Conservation (phyloP, 306 rosid species). For the Rosa rugosa region DNA sequence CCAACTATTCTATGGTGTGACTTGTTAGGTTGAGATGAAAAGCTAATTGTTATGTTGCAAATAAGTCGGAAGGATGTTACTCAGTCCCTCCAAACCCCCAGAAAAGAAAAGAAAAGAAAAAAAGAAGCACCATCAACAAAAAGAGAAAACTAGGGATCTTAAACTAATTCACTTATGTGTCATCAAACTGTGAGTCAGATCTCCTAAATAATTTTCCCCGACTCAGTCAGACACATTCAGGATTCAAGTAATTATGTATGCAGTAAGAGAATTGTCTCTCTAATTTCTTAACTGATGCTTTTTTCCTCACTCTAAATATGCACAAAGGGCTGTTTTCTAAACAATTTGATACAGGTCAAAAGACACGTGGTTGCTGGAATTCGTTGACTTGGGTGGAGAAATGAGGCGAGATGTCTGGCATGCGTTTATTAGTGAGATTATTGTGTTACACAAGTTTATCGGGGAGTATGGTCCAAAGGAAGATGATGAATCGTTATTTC, state of each 20-base stretch:
- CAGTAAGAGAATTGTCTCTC: not conserved
- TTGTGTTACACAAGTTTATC: slow-evolving; percentile 70
- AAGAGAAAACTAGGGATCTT: not conserved
- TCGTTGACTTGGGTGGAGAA: slow-evolving; percentile 96
- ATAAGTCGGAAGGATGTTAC: not conserved
- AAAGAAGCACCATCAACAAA: not conserved
- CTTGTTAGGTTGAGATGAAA: not conserved
- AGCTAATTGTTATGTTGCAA: not conserved
- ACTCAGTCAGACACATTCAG: not conserved
- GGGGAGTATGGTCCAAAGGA: slow-evolving; percentile 72
- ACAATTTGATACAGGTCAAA: slow-evolving; percentile 47
- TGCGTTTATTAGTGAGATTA: slow-evolving; percentile 78
- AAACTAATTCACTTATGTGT: not conserved
- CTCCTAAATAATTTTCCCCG: not conserved
- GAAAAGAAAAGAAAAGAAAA: not conserved
- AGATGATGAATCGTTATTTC: slow-evolving; percentile 55
- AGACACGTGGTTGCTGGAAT: slow-evolving; percentile 78
- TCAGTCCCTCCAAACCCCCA: not conserved
- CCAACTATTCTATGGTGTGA: not conserved
- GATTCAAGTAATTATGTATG: not conserved
- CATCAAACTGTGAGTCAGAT: not conserved
- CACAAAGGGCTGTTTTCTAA: slow-evolving; percentile 24
- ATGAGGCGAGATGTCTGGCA: slow-evolving; percentile 98
- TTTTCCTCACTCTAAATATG: slow-evolving; percentile 3
- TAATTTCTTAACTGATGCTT: not conserved